Evolutionary conservation across 1,284 basidiomycete species (phyloP).

Genomic region (Ceratobasidium sp.): DNA sequence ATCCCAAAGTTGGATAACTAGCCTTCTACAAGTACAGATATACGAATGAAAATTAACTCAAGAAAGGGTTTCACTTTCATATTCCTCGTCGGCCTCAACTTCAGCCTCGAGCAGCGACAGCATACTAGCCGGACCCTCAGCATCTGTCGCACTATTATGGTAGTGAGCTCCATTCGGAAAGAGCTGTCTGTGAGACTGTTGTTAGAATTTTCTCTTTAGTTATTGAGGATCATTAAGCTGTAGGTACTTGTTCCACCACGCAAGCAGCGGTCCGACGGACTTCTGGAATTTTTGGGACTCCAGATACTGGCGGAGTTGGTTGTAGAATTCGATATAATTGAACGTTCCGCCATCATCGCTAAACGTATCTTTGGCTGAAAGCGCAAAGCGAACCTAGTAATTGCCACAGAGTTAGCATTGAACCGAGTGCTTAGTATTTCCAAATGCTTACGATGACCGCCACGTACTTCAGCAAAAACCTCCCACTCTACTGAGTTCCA

Average conservation of each 20-base stretch:
- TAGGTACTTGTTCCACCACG: constrained; percentile 22
- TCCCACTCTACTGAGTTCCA: no score
- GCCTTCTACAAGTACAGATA: no score
- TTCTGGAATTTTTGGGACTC: constrained; percentile 9
- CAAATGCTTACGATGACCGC: constrained; percentile 15
- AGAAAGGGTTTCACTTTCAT: no score
- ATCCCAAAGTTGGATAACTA: no score
- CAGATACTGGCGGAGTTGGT: neutral
- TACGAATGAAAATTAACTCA: no score
- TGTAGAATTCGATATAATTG: constrained; percentile 1
- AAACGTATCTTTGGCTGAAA: neutral
- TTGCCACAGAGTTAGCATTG: neutral
- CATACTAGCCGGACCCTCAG: neutral
- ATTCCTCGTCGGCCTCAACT: neutral
- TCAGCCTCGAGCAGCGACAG: constrained; percentile 8
- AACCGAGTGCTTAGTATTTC: neutral
- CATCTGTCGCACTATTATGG: neutral
- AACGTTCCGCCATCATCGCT: constrained; percentile 5
- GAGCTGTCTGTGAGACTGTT: neutral
- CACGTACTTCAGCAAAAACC: no score
- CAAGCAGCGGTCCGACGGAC: neutral
- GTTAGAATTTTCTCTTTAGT: neutral
- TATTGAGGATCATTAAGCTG: neutral
- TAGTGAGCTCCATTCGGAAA: neutral
- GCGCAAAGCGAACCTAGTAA: constrained; percentile 3